phyloP scores from a whole-genome alignment of 176 grass and related monocot species.

The Stipa capillata region DNA sequence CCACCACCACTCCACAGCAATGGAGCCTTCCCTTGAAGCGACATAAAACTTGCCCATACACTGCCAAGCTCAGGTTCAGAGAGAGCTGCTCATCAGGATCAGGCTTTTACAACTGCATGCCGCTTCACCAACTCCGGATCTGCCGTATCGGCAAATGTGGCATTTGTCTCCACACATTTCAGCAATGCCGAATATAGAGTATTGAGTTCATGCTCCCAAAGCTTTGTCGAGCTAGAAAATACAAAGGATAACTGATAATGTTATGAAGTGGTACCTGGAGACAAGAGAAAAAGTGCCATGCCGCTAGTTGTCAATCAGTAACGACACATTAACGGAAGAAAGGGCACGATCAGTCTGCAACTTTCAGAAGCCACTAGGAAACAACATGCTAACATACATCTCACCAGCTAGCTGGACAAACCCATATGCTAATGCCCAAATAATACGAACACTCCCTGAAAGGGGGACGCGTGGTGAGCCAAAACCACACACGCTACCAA shows the following conservation, averaged over 20 bases:
- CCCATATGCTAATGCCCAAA: no score
- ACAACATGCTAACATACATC: background rate
- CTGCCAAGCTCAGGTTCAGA: background rate
- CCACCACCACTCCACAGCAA: background rate
- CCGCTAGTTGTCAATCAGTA: no score
- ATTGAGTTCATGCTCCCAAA: background rate
- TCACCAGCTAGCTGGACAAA: background rate
- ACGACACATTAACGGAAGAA: background rate
- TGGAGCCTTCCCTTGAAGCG: slow-evolving; percentile 14
- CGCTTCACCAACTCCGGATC: background rate
- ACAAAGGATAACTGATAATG: background rate
- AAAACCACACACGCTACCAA: background rate
- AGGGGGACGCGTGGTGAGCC: background rate
- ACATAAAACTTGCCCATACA: background rate
- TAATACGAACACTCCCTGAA: background rate
- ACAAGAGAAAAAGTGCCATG: no score
- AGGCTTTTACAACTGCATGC: background rate
- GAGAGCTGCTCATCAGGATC: background rate
- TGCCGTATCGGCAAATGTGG: background rate
- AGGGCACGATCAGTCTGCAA: background rate
- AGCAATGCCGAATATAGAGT: background rate
- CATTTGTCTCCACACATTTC: background rate
- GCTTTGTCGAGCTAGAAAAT: background rate
- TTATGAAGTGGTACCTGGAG: no score
- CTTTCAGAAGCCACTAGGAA: background rate